Base-by-base conservation (phyloP, 1,284 basidiomycete species). In the Mycena citricolor region DNA sequence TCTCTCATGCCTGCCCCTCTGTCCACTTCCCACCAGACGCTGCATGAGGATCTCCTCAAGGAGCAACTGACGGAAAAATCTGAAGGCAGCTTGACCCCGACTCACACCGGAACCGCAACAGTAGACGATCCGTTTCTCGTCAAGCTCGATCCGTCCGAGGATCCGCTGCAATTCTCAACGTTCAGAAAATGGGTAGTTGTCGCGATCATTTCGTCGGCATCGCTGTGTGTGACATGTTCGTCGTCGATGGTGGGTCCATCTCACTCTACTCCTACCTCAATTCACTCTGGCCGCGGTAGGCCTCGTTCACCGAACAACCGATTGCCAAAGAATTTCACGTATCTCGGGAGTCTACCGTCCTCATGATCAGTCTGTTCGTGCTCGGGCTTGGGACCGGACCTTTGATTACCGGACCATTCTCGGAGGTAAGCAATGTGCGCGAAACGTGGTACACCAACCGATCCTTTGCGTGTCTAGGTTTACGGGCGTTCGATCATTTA, bases 341-440 rank as follows among this genome's bases (percentile, higher is more conserved):
- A 24, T 68, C 74, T 2, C 68, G 72, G 28, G 75, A 79, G 49
- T 83, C 90, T 11, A 68, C 83, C 3, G 79, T 86, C 28, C 73
- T 91, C 13, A 74, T 76, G 3, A 71, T 91, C 29, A 83, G 80
- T 44, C 58, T 91, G 8, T 92, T 82, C 51, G 82, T 90, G 25
- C 54, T 55, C 39, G 68, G 69, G 0, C 52, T 70, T 1, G 68
- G 68, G 46, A 20, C 67, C 12, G 76, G 76, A 5, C 76, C 75
- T 2, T 55, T 81, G 5, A 56, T 81, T 2, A 69, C 82, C 5
- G 81, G 77, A 1, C 11, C n/a, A n/a, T 29, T 11, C 11, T 29
- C n/a, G 11, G 11, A 11, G 11, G 11, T 29, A 11, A 11, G 11
- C n/a, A 11, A n/a, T 11, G 11, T 29, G 26, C 26, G 26, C 26